Evolutionary conservation across 129 eudicot genomes (phyloP), one percentile per base, ranked within the genome.

Genomic region (Escallonia rubra): DNA sequence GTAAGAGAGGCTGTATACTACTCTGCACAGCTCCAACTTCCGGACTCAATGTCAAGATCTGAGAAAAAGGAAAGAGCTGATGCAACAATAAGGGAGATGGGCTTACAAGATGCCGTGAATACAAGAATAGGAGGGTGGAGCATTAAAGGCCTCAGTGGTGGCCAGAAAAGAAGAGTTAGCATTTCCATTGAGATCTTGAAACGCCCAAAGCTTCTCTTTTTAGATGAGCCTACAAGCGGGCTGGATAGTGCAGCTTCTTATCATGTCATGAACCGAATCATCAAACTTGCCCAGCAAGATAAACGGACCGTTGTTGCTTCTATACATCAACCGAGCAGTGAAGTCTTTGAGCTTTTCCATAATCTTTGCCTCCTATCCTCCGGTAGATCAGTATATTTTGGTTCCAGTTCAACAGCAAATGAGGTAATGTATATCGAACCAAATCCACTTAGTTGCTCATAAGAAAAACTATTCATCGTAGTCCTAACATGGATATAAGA

Each of bases 141-240:
- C 6, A 46, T 44, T 2, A 79, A 74, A 70, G 84, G 84, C 42
- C 65, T 79, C 1, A 79, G 84, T 53, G 84, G 84, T 3, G 84
- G 84, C 53, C 77, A 79, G 66, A 75, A 76, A 61, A 72, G 80
- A 51, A 69, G 81, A 71, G 74, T 80, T 12, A 71, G 81, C 70
- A 75, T 80, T 43, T 72, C 78, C 64, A 16, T 76, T 48, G 78
- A 80, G 43, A 63, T 80, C 59, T 40, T 75, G 52, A 71, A 78
- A 15, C 74, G 58, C 53, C 81, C 78, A 3, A 71, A 58, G 58
- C 72, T 72, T 56, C 72, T 75, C 6, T 75, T 80, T 41, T 56
- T 76, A 0, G 81, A 72, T 43, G 85, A 81, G 78, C 85, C 79
- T 13, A 76, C 85, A 3, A 76, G 81, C 44, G 72, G 85, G 15